A percentile compares a stretch with the other conserved stretches of the same genome.
These are phyloP conservation scores for Planoprotostelium fungivorum DNA, from an alignment of 78 protist genomes.

Conservation along the genomic window DNA sequence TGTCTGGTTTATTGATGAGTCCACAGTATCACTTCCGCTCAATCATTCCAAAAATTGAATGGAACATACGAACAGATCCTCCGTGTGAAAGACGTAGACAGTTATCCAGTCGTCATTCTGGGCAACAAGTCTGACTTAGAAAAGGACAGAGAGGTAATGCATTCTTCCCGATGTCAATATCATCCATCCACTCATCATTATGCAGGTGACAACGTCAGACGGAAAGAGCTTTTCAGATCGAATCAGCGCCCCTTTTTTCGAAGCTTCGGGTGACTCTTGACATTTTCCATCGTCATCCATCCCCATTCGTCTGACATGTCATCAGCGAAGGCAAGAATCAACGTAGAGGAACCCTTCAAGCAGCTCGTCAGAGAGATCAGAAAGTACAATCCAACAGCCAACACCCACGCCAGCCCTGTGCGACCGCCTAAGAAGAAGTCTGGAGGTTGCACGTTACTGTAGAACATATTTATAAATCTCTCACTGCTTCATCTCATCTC, in stretches of 20 bases:
- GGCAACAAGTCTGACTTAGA: slow-evolving; percentile 67
- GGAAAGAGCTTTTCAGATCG: slow-evolving; percentile 28
- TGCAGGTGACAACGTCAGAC: slow-evolving; percentile 22
- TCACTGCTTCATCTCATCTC: too few relatives aligned
- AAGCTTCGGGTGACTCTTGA: background rate
- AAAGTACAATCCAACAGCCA: slow-evolving; percentile 3
- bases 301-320: slow-evolving; percentile 36
- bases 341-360: slow-evolving; percentile 86
- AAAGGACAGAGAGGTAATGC: slow-evolving; percentile 16
- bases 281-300: background rate
- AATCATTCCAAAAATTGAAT: background rate
- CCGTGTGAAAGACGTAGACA: slow-evolving; percentile 55
- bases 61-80: slow-evolving; percentile 37
- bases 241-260: slow-evolving; percentile 4
- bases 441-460: background rate
- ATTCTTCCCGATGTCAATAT: background rate
- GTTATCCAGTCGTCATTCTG: slow-evolving; percentile 47
- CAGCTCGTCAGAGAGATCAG: slow-evolving; percentile 67
- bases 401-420: background rate
- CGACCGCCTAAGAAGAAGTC: background rate
- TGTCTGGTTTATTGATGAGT: background rate
- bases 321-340: slow-evolving; percentile 77
- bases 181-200: too few relatives aligned
- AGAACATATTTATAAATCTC: too few relatives aligned
- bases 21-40: background rate